Base-by-base conservation (phyloP, 108 stramenopile genomes). In the Stephanodiscus triporus region DNA sequence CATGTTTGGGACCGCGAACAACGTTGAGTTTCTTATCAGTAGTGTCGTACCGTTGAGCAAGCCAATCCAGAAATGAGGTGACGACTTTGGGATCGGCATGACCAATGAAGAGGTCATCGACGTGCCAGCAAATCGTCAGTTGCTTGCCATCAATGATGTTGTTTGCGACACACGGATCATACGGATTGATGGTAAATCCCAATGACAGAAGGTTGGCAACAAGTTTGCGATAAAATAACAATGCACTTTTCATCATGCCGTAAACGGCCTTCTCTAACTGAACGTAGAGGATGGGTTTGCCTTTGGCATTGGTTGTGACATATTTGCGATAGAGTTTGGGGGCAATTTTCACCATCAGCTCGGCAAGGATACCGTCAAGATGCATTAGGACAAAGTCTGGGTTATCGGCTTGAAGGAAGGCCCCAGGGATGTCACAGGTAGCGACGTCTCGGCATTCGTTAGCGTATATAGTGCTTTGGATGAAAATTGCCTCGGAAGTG, bases 131-230 rank as follows among this genome's bases (percentile, higher is more conserved):
- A 14, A 83, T 20, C 6, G 82, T 86, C n/a, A 38, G 29, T 51
- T 82, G 77, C 19, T 75, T 75, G 17, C 81, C 84, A 23, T 80
- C 62, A 23, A 13, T n/a, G 54, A 84, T 24, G 70, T 78, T 14
- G 55, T 70, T 26, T 34, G 19, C 9, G n/a, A n/a, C n/a, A n/a
- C n/a, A n/a, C n/a, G n/a, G n/a, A n/a, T n/a, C n/a, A n/a, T n/a
- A n/a, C n/a, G n/a, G n/a, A n/a, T n/a, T n/a, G n/a, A n/a, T n/a
- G n/a, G n/a, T n/a, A n/a, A n/a, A n/a, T n/a, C n/a, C n/a, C n/a
- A n/a, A n/a, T n/a, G n/a, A n/a, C n/a, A 51, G 66, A 0, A 83
- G 27, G 9, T 76, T 50, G 14, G 40, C 49, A 6, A 36, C 19
- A 36, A 84, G 66, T 14, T 81, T 73, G 60, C 62, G 53, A 54